A percentile compares a stretch with the other conserved stretches of the same genome.
Conservation (phyloP, 148 eudicot species). For the Amaranthus hypochondriacus region DNA sequence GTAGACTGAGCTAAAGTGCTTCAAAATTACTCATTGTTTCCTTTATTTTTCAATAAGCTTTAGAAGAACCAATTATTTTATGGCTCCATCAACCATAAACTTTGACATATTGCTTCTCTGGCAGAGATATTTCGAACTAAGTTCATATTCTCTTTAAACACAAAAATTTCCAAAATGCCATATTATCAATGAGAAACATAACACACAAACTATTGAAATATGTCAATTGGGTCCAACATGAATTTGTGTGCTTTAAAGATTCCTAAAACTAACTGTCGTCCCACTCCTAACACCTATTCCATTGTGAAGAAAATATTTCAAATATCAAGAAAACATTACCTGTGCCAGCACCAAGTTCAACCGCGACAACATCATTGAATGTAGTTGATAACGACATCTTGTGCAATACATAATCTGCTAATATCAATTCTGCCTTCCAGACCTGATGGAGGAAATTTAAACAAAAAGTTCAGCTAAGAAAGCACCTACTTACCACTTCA, state of each 20-base stretch:
- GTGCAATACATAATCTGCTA: slow-evolving; percentile 84
- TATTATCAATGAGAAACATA: too few relatives aligned
- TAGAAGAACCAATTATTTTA: background rate
- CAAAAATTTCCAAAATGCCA: too few relatives aligned
- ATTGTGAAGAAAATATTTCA: slow-evolving; percentile 8
- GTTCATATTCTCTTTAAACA: too few relatives aligned
- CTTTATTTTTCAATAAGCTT: background rate
- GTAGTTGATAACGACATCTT: slow-evolving; percentile 55
- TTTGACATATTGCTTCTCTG: too few relatives aligned
- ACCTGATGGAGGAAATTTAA: slow-evolving; percentile 40
- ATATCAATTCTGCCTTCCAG: slow-evolving; percentile 87
- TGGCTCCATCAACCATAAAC: too few relatives aligned
- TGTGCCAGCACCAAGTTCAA: slow-evolving; percentile 98
- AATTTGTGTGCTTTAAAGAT: background rate
- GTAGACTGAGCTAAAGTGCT: too few relatives aligned
- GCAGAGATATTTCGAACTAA: too few relatives aligned
- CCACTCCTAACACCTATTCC: background rate
- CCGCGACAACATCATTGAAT: slow-evolving; percentile 52
- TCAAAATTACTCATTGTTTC: background rate
- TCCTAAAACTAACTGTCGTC: background rate
- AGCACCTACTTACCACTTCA: background rate
- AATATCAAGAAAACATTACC: slow-evolving; percentile 36
- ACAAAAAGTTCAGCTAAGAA: slow-evolving; percentile 2
- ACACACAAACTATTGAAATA: background rate
- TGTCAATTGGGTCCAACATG: background rate